Evolutionary conservation across 805 yeast genomes (phyloP), one percentile per base, ranked within the genome.

Genomic region (Hanseniaspora valbyensis): DNA sequence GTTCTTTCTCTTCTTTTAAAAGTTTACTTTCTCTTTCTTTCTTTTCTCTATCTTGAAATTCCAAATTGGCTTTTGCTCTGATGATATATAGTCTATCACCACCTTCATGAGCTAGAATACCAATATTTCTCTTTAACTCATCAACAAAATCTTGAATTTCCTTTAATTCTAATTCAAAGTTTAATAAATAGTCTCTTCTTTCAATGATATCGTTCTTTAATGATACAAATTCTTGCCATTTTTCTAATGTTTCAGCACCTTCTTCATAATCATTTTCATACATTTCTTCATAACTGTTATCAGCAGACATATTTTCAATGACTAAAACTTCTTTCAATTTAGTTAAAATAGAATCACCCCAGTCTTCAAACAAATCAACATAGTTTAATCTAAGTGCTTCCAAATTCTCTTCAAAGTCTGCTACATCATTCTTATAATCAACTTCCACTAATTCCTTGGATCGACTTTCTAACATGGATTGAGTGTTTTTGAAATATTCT

Each of bases 311-410:
- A 30, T 50, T 44, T 33, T 50, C 40, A 19, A 68, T 66, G 46
- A 79, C 73, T 59, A 83, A 71, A 52, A 77, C 73, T 48, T 75
- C 74, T 7, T 83, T 74, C 66, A 80, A 82, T 56, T 81, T 86
- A 56, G 67, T 72, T 50, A 82, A 71, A 26, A 83, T 71, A 6
- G 77, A 74, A 50, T 82, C 88, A 5, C 81, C 79, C 69, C 83
- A 83, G 54, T 83, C 83, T 61, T 83, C 89, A 60, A 80, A 73
- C 0, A 80, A 72, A 55, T 83, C 89, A 49, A 82, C 70, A 33
- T 80, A 72, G 19, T 67, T 61, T 19, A 66, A 60, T 58, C 76
- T 71, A 30, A 69, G 63, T 1, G 59, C 58, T 26, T 69, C 66
- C 10, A 69, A 65, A 6, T 62, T 64, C 3, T 63, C 57, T 38